Base-by-base conservation (phyloP, 129 eudicot genomes). In the Flaveria robusta region DNA sequence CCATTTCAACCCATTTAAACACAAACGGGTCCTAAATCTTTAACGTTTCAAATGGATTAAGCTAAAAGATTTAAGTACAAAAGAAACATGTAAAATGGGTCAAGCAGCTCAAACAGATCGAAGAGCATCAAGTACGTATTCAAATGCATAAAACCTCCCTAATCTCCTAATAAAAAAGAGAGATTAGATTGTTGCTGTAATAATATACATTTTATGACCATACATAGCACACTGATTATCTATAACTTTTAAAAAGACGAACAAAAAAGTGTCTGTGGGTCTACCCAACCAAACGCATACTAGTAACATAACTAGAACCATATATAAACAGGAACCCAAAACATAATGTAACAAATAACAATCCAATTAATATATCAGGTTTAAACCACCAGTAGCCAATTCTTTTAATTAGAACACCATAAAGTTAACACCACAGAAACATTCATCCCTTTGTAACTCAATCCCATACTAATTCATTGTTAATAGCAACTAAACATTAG, bases 61-160 rank as follows among this genome's bases (percentile, higher is more conserved):
- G 26, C 47, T 37, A 65, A 37, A 65, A 65, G 70, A 37, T 16
- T 65, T 64, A 8, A 65, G 11, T 16, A 64, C 23, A 64, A 55
- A 37, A 13, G 26, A 66, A 68, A 20, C 41, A 13, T 16, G 20
- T 27, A 22, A 62, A 29, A 27, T 2, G 22, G 68, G 43, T 14
- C 68, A 6, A 26, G 68, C 22, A 9, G 18, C 41, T 5, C 39
- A 5, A 27, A 27, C 20, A 62, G 42, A 62, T 26, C 37, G 1
- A 37, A 9, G 15, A 19, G 7, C 70, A 66, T 66, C 70, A 66
- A 39, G 49, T 37, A 66, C 3, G 50, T 66, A 37, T 15, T 15
- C 7, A 64, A 64, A 27, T 64, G 45, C 64, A 9, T 56, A 22
- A 56, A 56, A 23, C 31, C 64, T 56, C 31, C 15, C 27, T 3